Percentiles rank a stretch among this genome's conserved stretches.
Conservation (phyloP, 345 rosid genomes). For the Populus euphratica region DNA sequence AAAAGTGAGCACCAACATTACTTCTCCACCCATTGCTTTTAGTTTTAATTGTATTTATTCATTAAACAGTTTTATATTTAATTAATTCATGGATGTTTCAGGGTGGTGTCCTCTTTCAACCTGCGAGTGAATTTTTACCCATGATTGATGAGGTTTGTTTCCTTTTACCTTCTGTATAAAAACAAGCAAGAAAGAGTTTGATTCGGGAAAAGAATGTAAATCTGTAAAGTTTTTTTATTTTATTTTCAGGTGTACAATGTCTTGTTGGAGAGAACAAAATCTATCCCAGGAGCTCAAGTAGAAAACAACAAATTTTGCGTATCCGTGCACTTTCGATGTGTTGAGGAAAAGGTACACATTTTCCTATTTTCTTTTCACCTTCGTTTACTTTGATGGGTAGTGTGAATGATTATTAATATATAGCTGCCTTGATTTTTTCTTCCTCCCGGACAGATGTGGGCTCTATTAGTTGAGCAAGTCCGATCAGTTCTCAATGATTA, state of each 20-base stretch:
- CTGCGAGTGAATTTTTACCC: slow-evolving; percentile 78
- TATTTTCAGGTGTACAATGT: slow-evolving; percentile 46
- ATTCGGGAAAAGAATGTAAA: not conserved
- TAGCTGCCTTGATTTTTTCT: not conserved
- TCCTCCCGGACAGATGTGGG: slow-evolving; percentile 58
- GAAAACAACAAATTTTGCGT: slow-evolving; percentile 88
- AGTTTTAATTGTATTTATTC: not conserved
- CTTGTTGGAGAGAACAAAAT: slow-evolving; percentile 61
- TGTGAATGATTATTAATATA: not conserved
- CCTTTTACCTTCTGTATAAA: not conserved
- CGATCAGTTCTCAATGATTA: slow-evolving; percentile 57
- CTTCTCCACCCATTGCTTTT: not conserved
- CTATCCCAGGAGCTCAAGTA: slow-evolving; percentile 72
- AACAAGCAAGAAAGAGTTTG: not conserved
- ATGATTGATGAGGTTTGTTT: slow-evolving; percentile 71
- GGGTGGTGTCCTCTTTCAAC: slow-evolving; percentile 67
- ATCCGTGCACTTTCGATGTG: slow-evolving; percentile 87
- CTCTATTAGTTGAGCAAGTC: slow-evolving; percentile 53
- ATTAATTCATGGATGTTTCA: slow-evolving; percentile 8
- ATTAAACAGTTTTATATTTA: not conserved
- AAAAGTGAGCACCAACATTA: slow-evolving; percentile 32
- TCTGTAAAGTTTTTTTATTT: not conserved
- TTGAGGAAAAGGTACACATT: slow-evolving; percentile 63
- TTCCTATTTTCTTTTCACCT: not conserved
- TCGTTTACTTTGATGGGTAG: not conserved